These are phyloP conservation scores for Zopfia rhizophila DNA, from an alignment of 2,329 filamentous ascomycete species.

Conservation along the genomic window DNA sequence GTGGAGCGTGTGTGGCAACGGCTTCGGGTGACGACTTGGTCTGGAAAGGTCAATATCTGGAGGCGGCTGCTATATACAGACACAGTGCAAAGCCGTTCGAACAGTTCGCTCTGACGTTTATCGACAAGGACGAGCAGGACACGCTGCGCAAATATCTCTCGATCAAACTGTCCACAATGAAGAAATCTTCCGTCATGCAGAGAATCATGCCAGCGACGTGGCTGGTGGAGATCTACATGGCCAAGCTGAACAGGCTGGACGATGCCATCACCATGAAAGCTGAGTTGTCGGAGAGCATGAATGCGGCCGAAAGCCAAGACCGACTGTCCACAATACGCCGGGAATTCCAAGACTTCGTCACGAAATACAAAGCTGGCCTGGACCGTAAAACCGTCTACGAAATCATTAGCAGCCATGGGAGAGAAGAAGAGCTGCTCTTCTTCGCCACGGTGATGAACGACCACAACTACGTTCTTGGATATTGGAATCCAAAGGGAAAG, in stretches of 20 bases:
- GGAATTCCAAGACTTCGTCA: conserved; percentile 90
- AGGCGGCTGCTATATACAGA: conserved; percentile 91
- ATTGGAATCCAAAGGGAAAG: conserved; percentile 96
- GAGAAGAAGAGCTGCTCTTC: conserved; percentile 90
- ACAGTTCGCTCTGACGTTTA: conserved; percentile 89
- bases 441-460: conserved; percentile 91
- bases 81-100: conserved; percentile 98
- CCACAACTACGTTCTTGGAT: conserved; percentile 92
- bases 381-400: conserved; percentile 95
- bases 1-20: conserved; percentile 86
- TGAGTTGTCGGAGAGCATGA: conserved; percentile 78
- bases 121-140: conserved; percentile 90
- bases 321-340: conserved; percentile 75
- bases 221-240: conserved; percentile 97
- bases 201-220: conserved; percentile 94
- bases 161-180: conserved; percentile 82
- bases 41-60: conserved; percentile 80
- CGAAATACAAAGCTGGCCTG: conserved; percentile 84
- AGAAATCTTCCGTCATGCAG: conserved; percentile 89
- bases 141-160: conserved; percentile 89
- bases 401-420: conserved; percentile 92
- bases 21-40: conserved; percentile 91
- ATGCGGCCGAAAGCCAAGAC: conserved; percentile 75
- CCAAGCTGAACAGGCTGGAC: conserved; percentile 92
- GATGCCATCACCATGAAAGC: conserved; percentile 92